Base-by-base conservation (phyloP, 2,329 filamentous ascomycete species). In the Diaporthe sp. region DNA sequence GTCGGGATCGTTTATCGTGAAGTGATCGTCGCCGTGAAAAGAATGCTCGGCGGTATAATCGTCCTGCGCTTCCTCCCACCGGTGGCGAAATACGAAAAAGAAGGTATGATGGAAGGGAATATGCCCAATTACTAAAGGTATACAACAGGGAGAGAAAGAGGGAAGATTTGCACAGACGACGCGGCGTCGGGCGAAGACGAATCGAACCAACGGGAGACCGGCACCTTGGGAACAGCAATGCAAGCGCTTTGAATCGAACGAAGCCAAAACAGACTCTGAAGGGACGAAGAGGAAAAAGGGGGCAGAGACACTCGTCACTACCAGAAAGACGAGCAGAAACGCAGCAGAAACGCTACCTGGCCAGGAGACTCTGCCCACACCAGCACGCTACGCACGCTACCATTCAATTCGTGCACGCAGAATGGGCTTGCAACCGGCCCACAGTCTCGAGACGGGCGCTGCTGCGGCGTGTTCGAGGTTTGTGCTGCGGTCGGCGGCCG, bases 381-480 rank as follows among this genome's bases (percentile, higher is more conserved):
- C 58, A 49, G 22, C n/a, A 12, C 51, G 17, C 57, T 19, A 37
- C 53, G 55, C 75, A 70, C 34, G 65, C 65, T 42, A 70, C 65
- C 65, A 55, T 25, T 53, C 46, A 37, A 70, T 55, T 39, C 25
- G 65, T 15, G 65, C 31, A 22, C 17, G 13, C 31, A 70, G 49
- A 39, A 34, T 17, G 65, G 46, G 34, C 71, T 67, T 73, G 71
- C 71, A 44, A 70, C 71, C 46, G 65, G 65, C 61, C 73, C 75
- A 70, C 72, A 61, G 65, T 44, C 53, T 51, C 75, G 72, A 71
- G 73, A 75, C 75, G 60, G 44, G 57, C 70, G 57, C 53, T 61
- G 51, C 62, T 60, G 57, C 42, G 62, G 67, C 55, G 39, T 44
- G 71, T 71, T 77, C 80, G 77, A 74, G 62, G 81, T 82, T 75